phyloP scores from a whole-genome alignment of 495 filamentous ascomycete genomes.

The Emericellopsis terricola region DNA sequence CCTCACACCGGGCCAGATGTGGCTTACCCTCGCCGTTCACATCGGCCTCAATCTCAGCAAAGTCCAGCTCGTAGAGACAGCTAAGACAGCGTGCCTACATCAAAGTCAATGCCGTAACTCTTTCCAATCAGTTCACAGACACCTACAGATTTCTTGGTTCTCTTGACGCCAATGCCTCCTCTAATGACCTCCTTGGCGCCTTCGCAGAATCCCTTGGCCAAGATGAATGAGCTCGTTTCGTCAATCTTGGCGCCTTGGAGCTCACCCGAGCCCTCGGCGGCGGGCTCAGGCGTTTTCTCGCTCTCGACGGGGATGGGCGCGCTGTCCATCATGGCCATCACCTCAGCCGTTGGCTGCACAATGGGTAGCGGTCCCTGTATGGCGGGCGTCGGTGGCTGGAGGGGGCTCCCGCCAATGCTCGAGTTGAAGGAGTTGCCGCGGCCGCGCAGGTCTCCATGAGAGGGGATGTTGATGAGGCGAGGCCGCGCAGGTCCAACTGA shows the following conservation, averaged over 20 bases:
- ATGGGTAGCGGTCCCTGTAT: too few species aligned
- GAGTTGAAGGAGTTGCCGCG: too few species aligned
- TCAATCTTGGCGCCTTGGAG: slow-evolving; percentile 13
- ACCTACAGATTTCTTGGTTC: slow-evolving; percentile 15
- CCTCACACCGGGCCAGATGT: slow-evolving; percentile 1
- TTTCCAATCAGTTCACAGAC: too few species aligned
- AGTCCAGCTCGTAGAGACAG: slow-evolving; percentile 22
- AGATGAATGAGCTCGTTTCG: slow-evolving; percentile 17
- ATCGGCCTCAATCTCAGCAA: slow-evolving; percentile 17
- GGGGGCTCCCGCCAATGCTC: too few species aligned
- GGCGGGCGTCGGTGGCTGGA: too few species aligned
- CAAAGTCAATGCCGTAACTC: too few species aligned
- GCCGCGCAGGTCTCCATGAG: too few species aligned
- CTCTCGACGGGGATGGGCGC: slow-evolving; percentile 17
- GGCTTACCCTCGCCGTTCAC: slow-evolving; percentile 16
- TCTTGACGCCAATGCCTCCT: slow-evolving; percentile 18
- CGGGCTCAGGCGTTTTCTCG: slow-evolving; percentile 3
- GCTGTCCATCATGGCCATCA: neutral
- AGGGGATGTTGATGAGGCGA: too few species aligned
- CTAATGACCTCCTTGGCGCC: slow-evolving; percentile 18
- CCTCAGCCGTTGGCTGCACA: too few species aligned
- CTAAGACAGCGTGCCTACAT: slow-evolving; percentile 22
- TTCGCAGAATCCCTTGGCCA: slow-evolving; percentile 24
- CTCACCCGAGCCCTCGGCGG: neutral
- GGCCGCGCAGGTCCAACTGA: too few species aligned